These are phyloP conservation scores for Cokeromyces recurvatus DNA, from an alignment of 371 early-diverging fungal genomes.

Conservation along the genomic window DNA sequence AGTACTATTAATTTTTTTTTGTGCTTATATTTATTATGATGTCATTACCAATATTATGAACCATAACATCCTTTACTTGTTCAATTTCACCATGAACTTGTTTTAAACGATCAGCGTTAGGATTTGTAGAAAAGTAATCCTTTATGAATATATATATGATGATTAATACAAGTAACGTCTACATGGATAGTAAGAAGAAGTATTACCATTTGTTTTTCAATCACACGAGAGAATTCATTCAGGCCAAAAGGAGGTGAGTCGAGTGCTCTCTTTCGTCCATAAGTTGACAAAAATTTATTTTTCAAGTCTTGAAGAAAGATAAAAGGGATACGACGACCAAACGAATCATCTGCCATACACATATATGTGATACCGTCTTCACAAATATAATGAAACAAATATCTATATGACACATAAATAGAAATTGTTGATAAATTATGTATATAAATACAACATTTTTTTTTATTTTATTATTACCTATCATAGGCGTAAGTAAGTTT, in stretches of 20 bases:
- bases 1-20: no score
- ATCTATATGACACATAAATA: slow-evolving; percentile 35
- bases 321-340: slow-evolving; percentile 87
- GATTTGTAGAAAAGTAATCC: slow-evolving; percentile 72
- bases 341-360: slow-evolving; percentile 88
- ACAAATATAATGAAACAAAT: slow-evolving; percentile 86
- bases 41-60: slow-evolving; percentile 87
- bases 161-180: not conserved
- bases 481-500: slow-evolving; percentile 90
- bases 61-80: slow-evolving; percentile 93
- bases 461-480: slow-evolving; percentile 44
- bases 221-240: slow-evolving; percentile 76
- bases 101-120: slow-evolving; percentile 70
- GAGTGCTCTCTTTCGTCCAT: slow-evolving; percentile 53
- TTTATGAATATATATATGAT: no score
- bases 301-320: slow-evolving; percentile 84
- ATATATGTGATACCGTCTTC: slow-evolving; percentile 78
- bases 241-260: slow-evolving; percentile 72
- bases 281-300: slow-evolving; percentile 57
- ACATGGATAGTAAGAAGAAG: not conserved
- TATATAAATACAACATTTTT: not conserved
- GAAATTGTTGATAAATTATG: not conserved
- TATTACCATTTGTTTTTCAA: slow-evolving; percentile 74
- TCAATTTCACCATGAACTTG: slow-evolving; percentile 89
- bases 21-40: no score